Evolutionary conservation across 345 rosid genomes (phyloP).

Genomic region (Euphorbia peplus): DNA sequence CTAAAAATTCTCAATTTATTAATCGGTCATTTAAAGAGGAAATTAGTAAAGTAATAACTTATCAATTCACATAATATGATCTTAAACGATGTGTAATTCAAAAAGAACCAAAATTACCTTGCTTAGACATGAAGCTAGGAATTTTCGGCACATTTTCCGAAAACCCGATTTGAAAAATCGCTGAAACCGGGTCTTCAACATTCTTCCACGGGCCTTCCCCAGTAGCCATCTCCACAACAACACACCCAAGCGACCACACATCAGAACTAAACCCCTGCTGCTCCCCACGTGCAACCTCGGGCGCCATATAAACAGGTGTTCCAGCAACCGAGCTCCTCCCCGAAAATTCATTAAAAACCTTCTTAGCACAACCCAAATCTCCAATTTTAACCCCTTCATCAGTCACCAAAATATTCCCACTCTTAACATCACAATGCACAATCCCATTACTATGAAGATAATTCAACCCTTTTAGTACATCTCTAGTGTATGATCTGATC

Average conservation of each 20-base stretch:
- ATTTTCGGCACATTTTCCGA: constrained; percentile 39
- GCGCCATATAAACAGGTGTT: constrained; percentile 64
- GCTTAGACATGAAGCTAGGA: constrained; percentile 37
- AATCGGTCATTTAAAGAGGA: no score
- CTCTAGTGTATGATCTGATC: constrained; percentile 44
- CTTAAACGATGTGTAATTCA: no score
- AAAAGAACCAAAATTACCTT: no score
- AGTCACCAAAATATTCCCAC: constrained; percentile 43
- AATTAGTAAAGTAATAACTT: no score
- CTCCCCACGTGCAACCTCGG: constrained; percentile 63
- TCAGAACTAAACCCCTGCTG: constrained; percentile 51
- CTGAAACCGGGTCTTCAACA: constrained; percentile 39
- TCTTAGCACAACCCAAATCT: constrained; percentile 59
- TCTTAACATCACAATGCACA: constrained; percentile 77
- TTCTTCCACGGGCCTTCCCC: constrained; percentile 45
- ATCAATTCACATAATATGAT: no score
- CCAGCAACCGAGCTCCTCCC: constrained; percentile 24
- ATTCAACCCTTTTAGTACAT: constrained; percentile 45
- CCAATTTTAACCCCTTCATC: constrained; percentile 45
- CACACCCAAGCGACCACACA: constrained; percentile 65
- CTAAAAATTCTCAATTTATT: no score
- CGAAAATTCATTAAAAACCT: constrained; percentile 2
- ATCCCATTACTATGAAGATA: constrained; percentile 56
- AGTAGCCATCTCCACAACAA: constrained; percentile 52
- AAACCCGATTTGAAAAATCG: constrained; percentile 46